A percentile compares a stretch with the other conserved stretches of the same genome.
Evolutionary conservation across 176 grass and related monocot species (phyloP).

Genomic region (Avena insularis): DNA sequence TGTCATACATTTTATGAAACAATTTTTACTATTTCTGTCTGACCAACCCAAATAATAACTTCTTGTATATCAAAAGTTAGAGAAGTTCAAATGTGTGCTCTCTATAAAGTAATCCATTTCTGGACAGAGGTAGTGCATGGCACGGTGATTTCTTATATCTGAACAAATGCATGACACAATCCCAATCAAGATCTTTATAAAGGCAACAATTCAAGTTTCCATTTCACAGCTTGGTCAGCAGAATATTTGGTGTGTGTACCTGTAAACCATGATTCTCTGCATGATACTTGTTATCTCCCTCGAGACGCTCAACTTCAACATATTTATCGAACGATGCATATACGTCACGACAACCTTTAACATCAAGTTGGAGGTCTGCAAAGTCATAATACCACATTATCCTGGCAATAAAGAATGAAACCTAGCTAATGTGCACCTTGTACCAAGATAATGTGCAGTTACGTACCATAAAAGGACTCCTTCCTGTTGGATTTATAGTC

Average conservation of each 20-base stretch:
- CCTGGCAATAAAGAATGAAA: constrained; percentile 27
- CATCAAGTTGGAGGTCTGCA: constrained; percentile 94
- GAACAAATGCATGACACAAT: not conserved
- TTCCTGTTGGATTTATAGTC: constrained; percentile 90
- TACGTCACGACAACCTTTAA: constrained; percentile 84
- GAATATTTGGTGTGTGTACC: constrained; percentile 43
- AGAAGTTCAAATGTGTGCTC: not conserved
- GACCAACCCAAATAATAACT: not conserved
- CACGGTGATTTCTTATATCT: constrained; percentile 17
- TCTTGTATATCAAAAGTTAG: not conserved
- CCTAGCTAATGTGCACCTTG: constrained; percentile 33
- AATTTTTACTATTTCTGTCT: not conserved
- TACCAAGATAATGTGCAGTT: constrained; percentile 31
- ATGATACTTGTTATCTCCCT: constrained; percentile 97
- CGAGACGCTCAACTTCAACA: constrained; percentile 94
- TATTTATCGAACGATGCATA: constrained; percentile 95
- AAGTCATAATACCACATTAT: constrained; percentile 34
- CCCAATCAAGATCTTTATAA: constrained; percentile 16
- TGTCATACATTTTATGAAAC: not conserved
- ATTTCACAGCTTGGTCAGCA: constrained; percentile 2
- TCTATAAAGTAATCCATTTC: constrained; percentile 2
- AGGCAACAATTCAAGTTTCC: constrained; percentile 23
- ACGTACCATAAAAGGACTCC: constrained; percentile 89
- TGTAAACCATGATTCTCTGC: constrained; percentile 84
- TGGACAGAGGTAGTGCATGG: not conserved